These are phyloP conservation scores for Cladosporium sp. DNA, from an alignment of 2,329 filamentous ascomycete species.

Conservation along the genomic window DNA sequence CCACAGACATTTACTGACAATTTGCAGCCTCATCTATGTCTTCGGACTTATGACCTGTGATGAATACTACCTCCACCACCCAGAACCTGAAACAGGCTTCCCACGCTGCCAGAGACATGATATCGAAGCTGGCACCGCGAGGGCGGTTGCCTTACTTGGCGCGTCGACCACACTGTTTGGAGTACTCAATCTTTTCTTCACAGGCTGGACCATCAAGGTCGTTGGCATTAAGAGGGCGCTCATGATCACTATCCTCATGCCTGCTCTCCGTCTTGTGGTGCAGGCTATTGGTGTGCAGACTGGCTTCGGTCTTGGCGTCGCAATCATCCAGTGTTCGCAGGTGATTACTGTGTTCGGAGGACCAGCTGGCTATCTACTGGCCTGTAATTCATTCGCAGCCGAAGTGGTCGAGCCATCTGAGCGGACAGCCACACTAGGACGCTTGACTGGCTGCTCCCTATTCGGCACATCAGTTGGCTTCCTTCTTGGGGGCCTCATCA, in stretches of 20 bases:
- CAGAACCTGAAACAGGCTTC: conserved; percentile 47
- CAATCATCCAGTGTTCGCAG: conserved; percentile 68
- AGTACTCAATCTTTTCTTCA: conserved; percentile 67
- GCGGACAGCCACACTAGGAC: conserved; percentile 66
- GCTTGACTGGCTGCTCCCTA: conserved; percentile 67
- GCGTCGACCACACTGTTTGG: conserved; percentile 70
- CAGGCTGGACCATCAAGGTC: conserved; percentile 66
- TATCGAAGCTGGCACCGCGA: conserved; percentile 66
- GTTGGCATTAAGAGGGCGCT: conserved; percentile 66
- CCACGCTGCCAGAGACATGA: conserved; percentile 59
- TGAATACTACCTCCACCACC: conserved; percentile 64
- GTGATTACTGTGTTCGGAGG: conserved; percentile 69
- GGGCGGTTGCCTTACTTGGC: conserved; percentile 64
- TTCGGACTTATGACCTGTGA: conserved; percentile 74
- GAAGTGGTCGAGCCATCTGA: conserved; percentile 63
- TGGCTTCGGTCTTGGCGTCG: conserved; percentile 64
- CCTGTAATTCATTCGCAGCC: conserved; percentile 68
- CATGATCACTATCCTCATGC: conserved; percentile 63
- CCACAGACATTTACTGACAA: neutral
- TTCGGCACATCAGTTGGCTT: conserved; percentile 67
- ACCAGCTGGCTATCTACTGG: conserved; percentile 68
- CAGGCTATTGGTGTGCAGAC: conserved; percentile 67
- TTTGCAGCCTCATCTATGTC: conserved; percentile 56
- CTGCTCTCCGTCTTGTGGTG: conserved; percentile 63
- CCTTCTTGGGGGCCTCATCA: conserved; percentile 65